Base-by-base conservation (phyloP, 1,284 basidiomycete species). In the Pholiota adiposa region DNA sequence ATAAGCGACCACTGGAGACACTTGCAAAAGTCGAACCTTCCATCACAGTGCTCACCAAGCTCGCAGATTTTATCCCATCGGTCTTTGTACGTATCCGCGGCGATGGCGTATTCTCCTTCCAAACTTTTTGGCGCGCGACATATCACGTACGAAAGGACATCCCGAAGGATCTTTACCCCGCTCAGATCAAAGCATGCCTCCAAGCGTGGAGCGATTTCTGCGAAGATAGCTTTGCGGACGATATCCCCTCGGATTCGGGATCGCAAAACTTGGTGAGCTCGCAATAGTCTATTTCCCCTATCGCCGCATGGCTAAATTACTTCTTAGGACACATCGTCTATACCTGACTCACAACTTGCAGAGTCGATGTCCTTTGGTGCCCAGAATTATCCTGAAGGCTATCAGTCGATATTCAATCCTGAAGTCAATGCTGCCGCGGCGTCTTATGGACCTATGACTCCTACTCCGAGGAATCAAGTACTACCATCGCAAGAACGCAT, bases 51-150 rank as follows among this genome's bases (percentile, higher is more conserved):
- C 75, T 88, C 16, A 57, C 73, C 18, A 59, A 69, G 14, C 68
- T 81, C 16, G 73, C 79, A 38, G 68, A 69, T 21, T 78, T 86
- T 64, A 69, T 87, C 7, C 67, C 73, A 23, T 78, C 84, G 25
- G 78, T 77, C 0, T 84, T 87, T 68, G 69, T 73, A 12, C 80
- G 78, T 21, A 75, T 83, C 38, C 78, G 78, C 0, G 80, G 78
- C 4, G 70, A 75, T 16, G 85, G 83, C 2, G 79, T 81, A 0
- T 63, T 79, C 7, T 77, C 80, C 0, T 88, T 88, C 62, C 73
- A 77, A 59, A 70, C 65, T 2, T 86, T 81, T 63, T 86, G 84
- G 84, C 74, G 74, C 29, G 69, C 68, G 38, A 83, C 79, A 2
- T 86, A 83, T 62, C 76, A 81, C 34, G 69, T 70, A 14, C 70